Evolutionary conservation across 1,284 basidiomycete genomes (phyloP).

Genomic region (Rhodofomes roseus): DNA sequence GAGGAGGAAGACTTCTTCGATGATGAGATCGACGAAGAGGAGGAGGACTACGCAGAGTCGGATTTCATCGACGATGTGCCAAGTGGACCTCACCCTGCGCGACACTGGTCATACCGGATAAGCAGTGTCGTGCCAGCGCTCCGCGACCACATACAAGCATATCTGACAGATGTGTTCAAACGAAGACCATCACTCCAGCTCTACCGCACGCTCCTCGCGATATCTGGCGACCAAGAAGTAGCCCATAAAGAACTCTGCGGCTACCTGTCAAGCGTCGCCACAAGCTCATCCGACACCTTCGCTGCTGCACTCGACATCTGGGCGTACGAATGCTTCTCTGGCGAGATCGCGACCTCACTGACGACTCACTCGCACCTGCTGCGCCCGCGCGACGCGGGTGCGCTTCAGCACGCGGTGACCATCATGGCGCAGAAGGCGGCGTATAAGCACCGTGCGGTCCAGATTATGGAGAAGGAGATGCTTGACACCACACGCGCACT

Average conservation of each 20-base stretch:
- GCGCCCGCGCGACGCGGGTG: slow-evolving; percentile 47
- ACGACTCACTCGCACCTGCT: slow-evolving; percentile 47
- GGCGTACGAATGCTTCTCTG: slow-evolving; percentile 31
- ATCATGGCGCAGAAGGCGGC: slow-evolving; percentile 30
- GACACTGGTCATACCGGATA: slow-evolving; percentile 47
- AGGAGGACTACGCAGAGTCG: slow-evolving; percentile 14
- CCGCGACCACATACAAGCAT: slow-evolving; percentile 39
- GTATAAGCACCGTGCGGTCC: slow-evolving; percentile 32
- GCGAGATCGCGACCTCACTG: slow-evolving; percentile 39
- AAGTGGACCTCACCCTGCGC: slow-evolving; percentile 31
- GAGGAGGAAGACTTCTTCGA: slow-evolving; percentile 24
- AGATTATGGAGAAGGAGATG: slow-evolving; percentile 50
- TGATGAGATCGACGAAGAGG: slow-evolving; percentile 22
- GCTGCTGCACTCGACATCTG: slow-evolving; percentile 52
- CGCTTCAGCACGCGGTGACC: slow-evolving; percentile 42
- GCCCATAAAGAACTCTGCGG: slow-evolving; percentile 34
- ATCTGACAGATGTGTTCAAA: slow-evolving; percentile 44
- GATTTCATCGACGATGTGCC: slow-evolving; percentile 14
- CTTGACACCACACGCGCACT: slow-evolving; percentile 40
- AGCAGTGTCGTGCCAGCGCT: slow-evolving; percentile 38
- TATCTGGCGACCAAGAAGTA: slow-evolving; percentile 30
- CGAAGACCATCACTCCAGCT: slow-evolving; percentile 43
- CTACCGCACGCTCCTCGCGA: slow-evolving; percentile 38
- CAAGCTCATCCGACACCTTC: slow-evolving; percentile 47
- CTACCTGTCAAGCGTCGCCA: slow-evolving; percentile 37